Evolutionary conservation across 225 moss, liverwort and hornwort genomes (phyloP).

Genomic region (Anthoceros angustus): DNA sequence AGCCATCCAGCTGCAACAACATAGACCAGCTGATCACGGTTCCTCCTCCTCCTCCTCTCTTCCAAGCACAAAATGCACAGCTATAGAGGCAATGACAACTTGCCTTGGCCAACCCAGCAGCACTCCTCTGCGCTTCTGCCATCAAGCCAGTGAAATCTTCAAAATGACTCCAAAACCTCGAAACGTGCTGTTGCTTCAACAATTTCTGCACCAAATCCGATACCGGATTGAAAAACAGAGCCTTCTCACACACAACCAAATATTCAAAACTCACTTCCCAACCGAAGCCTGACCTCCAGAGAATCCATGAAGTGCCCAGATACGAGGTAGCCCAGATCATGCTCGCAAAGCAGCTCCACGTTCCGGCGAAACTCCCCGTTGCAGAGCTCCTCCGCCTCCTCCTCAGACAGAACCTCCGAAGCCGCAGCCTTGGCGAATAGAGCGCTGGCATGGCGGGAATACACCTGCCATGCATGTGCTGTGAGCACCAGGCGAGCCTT

Average conservation of each 20-base stretch:
- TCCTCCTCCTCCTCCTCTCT: neutral
- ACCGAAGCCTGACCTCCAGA: constrained; percentile 41
- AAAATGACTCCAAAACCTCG: constrained; percentile 55
- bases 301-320: constrained; percentile 75
- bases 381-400: constrained; percentile 18
- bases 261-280: neutral
- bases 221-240: constrained; percentile 1
- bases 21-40: constrained; percentile 4
- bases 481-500: neutral
- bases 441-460: constrained; percentile 22
- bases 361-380: constrained; percentile 46
- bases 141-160: constrained; percentile 61
- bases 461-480: constrained; percentile 42
- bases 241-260: neutral
- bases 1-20: constrained; percentile 5
- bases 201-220: constrained; percentile 29
- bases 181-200: constrained; percentile 66
- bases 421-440: constrained; percentile 18
- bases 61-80: neutral
- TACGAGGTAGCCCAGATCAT: constrained; percentile 75
- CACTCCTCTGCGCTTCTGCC: constrained; percentile 24
- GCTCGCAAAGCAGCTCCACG: constrained; percentile 49
- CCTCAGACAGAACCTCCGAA: constrained; percentile 17
- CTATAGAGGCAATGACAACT: constrained; percentile 9
- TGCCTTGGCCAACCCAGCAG: constrained; percentile 36